Conservation (phyloP, 2,329 filamentous ascomycete genomes). For the Colletotrichum magnum region DNA sequence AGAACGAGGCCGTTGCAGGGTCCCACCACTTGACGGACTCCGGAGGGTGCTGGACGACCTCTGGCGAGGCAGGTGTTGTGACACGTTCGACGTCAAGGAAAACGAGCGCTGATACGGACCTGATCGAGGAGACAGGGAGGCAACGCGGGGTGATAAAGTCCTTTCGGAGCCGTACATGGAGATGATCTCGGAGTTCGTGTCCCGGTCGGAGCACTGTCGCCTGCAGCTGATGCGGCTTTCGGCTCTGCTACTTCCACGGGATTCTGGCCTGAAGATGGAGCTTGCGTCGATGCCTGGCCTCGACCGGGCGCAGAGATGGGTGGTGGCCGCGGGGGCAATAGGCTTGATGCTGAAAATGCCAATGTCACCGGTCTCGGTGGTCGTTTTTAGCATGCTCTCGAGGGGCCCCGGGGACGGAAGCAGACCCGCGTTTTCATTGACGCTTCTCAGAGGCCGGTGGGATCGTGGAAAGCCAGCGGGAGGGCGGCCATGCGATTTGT, state of each 20-base stretch:
- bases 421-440: constrained; percentile 59
- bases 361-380: constrained; percentile 76
- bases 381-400: constrained; percentile 77
- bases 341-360: constrained; percentile 71
- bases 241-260: constrained; percentile 50
- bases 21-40: constrained; percentile 58
- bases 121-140: constrained; percentile 57
- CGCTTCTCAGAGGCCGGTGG: constrained; percentile 58
- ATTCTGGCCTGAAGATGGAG: constrained; percentile 46
- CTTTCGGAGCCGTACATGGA: constrained; percentile 70
- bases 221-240: constrained; percentile 57
- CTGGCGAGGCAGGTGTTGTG: constrained; percentile 61
- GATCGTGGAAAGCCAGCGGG: constrained; percentile 40
- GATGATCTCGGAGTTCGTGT: constrained; percentile 68
- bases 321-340: constrained; percentile 50
- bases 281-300: constrained; percentile 49
- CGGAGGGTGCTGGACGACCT: constrained; percentile 64
- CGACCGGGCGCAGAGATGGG: constrained; percentile 47
- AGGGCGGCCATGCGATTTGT: constrained; percentile 47
- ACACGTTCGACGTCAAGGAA: constrained; percentile 68
- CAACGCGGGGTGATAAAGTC: constrained; percentile 57
- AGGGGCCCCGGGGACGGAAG: constrained; percentile 67
- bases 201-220: constrained; percentile 63
- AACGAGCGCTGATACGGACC: constrained; percentile 65
- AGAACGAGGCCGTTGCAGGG: constrained; percentile 68